Percentiles rank a stretch among this genome's conserved stretches.
These are phyloP conservation scores for Lecanosticta acicola DNA, from an alignment of 2,329 filamentous ascomycete species.

Conservation along the genomic window DNA sequence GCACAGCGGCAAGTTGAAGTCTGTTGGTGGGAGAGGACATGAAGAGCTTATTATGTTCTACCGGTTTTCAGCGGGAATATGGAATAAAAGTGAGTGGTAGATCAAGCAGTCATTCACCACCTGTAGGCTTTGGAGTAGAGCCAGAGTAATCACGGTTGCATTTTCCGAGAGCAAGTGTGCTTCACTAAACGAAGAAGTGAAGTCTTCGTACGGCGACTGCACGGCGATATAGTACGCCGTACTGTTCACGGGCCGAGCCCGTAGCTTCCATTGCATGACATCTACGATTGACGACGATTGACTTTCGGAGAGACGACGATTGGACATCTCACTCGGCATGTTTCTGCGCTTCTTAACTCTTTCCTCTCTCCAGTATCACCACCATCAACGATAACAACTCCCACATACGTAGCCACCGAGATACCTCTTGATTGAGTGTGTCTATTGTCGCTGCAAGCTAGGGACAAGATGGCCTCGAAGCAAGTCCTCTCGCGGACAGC, in stretches of 20 bases:
- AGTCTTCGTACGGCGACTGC: background rate
- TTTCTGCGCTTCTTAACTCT: background rate
- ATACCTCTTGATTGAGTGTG: constrained; percentile 12
- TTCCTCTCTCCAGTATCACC: background rate
- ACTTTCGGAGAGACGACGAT: constrained; percentile 5
- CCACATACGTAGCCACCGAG: background rate
- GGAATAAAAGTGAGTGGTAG: too few relatives aligned
- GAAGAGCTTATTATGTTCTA: too few relatives aligned
- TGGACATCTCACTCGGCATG: background rate
- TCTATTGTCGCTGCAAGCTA: background rate
- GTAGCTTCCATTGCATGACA: constrained; percentile 1
- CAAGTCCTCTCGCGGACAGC: constrained; percentile 18
- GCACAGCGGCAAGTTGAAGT: too few relatives aligned
- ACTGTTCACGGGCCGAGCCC: background rate
- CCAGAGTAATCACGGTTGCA: too few relatives aligned
- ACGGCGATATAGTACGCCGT: constrained; percentile 2
- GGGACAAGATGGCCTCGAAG: constrained; percentile 15
- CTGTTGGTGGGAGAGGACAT: too few relatives aligned
- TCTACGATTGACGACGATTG: constrained; percentile 6
- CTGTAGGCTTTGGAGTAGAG: too few relatives aligned
- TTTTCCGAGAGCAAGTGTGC: too few relatives aligned
- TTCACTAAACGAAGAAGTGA: too few relatives aligned
- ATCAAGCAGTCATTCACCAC: too few relatives aligned
- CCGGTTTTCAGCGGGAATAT: too few relatives aligned
- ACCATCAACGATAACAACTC: background rate